Conservation (phyloP, 441 rosid species). For the Adansonia rubrostipa region DNA sequence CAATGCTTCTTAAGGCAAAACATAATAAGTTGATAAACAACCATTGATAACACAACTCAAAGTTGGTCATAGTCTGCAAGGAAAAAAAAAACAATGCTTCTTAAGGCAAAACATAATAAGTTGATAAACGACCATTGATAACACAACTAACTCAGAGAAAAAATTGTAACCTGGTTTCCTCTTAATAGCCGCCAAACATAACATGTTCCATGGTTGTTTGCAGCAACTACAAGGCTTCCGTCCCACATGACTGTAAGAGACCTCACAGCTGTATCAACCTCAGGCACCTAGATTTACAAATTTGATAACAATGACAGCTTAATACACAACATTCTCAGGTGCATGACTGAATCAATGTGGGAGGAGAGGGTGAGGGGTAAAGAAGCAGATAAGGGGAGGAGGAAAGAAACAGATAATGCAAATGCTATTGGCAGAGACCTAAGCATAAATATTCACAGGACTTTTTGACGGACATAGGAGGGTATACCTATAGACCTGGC, state of each 20-base stretch:
- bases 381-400: background rate
- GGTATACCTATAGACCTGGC: too few relatives aligned
- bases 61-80: conserved; percentile 88
- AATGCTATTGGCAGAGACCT: background rate
- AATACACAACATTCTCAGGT: background rate
- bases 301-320: conserved; percentile 14
- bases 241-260: conserved; percentile 95
- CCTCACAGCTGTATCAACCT: conserved; percentile 87
- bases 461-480: conserved; percentile 1
- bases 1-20: conserved; percentile 39
- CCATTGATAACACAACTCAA: conserved; percentile 33
- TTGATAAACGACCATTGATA: conserved; percentile 16
- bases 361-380: background rate
- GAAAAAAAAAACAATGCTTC: conserved; percentile 37
- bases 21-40: conserved; percentile 21
- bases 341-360: background rate
- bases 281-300: conserved; percentile 72
- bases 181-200: conserved; percentile 89
- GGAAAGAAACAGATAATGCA: conserved; percentile 13
- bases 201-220: conserved; percentile 90
- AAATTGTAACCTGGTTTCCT: conserved; percentile 66
- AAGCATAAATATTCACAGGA: background rate
- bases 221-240: conserved; percentile 94
- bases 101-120: conserved; percentile 21
- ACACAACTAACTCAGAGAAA: background rate